Evolutionary conservation across 1,139 yeast genomes (phyloP).

Genomic region (Sugiyamaella xylanicola): DNA sequence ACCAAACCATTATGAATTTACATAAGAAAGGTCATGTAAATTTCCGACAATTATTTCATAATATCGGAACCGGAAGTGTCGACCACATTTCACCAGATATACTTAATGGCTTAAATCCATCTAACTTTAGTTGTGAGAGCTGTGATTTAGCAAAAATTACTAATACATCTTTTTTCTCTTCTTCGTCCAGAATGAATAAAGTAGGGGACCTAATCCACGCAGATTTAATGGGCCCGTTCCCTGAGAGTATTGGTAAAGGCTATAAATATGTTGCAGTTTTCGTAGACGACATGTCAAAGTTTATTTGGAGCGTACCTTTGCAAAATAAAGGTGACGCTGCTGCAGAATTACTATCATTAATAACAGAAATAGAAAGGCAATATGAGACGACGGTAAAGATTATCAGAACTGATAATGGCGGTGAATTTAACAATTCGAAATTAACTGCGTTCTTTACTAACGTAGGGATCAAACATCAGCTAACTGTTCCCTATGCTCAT

Average conservation of each 20-base stretch:
- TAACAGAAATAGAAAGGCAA: not conserved
- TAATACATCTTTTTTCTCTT: not conserved
- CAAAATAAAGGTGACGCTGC: not conserved
- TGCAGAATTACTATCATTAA: not conserved
- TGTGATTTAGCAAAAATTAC: not conserved
- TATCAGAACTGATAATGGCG: constrained; percentile 2
- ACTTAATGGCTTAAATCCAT: not conserved
- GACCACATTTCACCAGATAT: not conserved
- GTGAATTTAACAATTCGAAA: not conserved
- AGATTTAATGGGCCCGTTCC: not conserved
- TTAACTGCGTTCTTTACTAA: not conserved
- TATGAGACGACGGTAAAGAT: not conserved
- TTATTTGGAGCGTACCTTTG: not conserved
- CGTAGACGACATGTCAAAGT: not conserved
- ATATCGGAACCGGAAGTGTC: not conserved
- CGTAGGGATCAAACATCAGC: not conserved
- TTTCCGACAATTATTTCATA: not conserved
- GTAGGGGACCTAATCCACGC: not conserved
- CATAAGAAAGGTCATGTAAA: not conserved
- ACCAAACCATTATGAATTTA: not conserved
- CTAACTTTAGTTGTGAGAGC: not conserved
- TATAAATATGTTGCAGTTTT: not conserved
- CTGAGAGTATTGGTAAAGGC: not conserved
- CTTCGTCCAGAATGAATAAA: not conserved
- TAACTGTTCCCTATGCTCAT: constrained; percentile 1